phyloP scores from a whole-genome alignment of 495 filamentous ascomycete genomes.

The Trichoderma erinaceum region DNA sequence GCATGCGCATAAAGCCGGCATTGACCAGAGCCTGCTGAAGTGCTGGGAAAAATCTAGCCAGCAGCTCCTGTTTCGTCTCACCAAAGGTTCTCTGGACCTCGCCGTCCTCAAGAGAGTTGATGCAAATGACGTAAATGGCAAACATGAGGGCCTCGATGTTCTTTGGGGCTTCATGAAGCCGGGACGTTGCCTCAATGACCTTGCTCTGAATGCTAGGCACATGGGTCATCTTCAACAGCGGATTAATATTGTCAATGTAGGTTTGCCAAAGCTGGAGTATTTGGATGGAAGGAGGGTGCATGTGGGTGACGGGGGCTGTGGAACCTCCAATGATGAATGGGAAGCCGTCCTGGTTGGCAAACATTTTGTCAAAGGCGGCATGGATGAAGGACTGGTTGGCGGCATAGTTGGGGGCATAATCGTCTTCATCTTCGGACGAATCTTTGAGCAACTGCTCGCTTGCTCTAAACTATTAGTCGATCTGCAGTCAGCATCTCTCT shows the following conservation, averaged over 20 bases:
- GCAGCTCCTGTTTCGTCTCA: slow-evolving; percentile 37
- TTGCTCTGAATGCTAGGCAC: slow-evolving; percentile 52
- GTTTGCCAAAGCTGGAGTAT: slow-evolving; percentile 71
- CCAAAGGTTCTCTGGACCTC: slow-evolving; percentile 46
- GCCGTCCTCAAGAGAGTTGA: slow-evolving; percentile 45
- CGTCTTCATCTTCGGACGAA: slow-evolving; percentile 57
- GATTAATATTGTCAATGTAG: slow-evolving; percentile 63
- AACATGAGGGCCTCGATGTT: slow-evolving; percentile 51
- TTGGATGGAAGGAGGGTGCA: slow-evolving; percentile 63
- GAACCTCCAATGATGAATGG: slow-evolving; percentile 51
- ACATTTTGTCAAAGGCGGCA: slow-evolving; percentile 50
- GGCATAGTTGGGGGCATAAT: slow-evolving; percentile 22
- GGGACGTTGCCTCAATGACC: slow-evolving; percentile 44
- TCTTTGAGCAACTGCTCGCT: slow-evolving; percentile 40
- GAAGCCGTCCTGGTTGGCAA: slow-evolving; percentile 48
- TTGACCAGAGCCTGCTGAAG: slow-evolving; percentile 53
- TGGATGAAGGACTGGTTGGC: slow-evolving; percentile 37
- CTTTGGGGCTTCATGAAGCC: slow-evolving; percentile 42
- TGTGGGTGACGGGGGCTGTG: slow-evolving; percentile 39
- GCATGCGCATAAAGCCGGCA: slow-evolving; percentile 49
- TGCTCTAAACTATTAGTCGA: slow-evolving; percentile 31
- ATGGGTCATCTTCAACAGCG: slow-evolving; percentile 63
- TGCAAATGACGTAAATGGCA: slow-evolving; percentile 49
- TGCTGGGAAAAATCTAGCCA: slow-evolving; percentile 43
- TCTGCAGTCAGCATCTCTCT: not conserved